Percentiles rank a stretch among this genome's conserved stretches.
Conservation (phyloP, 331 rosid genomes). For the Erythrophleum ivorense region DNA sequence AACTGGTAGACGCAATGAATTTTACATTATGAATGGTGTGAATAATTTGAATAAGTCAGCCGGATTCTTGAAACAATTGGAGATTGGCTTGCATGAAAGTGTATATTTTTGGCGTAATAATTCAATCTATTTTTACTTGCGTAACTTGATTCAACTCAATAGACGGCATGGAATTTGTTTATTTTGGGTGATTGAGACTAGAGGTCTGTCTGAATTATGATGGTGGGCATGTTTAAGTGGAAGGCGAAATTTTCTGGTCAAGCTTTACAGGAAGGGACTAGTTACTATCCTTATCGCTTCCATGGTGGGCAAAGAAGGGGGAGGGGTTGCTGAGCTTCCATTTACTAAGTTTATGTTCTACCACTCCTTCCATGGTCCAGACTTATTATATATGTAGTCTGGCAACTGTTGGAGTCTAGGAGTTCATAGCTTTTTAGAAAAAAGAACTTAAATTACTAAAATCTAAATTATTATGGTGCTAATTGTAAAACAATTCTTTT, state of each 20-base stretch:
- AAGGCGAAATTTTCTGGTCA: constrained; percentile 15
- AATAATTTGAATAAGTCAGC: constrained; percentile 4
- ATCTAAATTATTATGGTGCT: neutral
- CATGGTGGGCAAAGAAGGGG: neutral
- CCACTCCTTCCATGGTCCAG: neutral
- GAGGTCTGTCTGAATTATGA: neutral
- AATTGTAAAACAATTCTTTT: neutral
- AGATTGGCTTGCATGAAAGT: neutral
- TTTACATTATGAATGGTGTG: constrained; percentile 1
- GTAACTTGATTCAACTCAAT: neutral
- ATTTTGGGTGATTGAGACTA: neutral
- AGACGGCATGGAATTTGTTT: constrained; percentile 1
- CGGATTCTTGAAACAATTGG: neutral
- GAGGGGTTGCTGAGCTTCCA: constrained; percentile 3
- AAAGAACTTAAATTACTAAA: neutral
- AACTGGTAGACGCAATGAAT: neutral
- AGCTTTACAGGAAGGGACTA: constrained; percentile 18
- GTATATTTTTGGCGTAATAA: neutral
- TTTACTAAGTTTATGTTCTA: neutral
- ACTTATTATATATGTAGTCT: neutral
- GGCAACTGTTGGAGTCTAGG: neutral
- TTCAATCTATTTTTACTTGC: neutral
- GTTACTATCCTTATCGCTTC: neutral
- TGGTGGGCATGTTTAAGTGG: neutral
- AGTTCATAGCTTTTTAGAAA: neutral